Base-by-base conservation (phyloP, 2,329 filamentous ascomycete genomes). In the Pseudomassariella vexata region DNA sequence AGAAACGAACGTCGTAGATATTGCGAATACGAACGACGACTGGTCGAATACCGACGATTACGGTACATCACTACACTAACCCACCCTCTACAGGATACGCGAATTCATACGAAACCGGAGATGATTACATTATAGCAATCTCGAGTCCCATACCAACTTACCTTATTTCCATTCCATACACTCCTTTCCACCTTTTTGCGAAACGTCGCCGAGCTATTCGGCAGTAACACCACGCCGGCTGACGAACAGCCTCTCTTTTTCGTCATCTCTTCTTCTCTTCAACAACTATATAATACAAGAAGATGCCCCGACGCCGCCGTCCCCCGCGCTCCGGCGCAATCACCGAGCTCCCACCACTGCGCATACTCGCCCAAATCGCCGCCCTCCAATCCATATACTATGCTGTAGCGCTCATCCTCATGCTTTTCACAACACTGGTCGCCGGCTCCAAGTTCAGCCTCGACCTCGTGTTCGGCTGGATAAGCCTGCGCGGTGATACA, bases 321-420 rank as follows among this genome's bases (percentile, higher is more conserved):
- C 72, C 74, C 33, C 74, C 73, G 31, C 70, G 75, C 48, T 60
- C 74, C 28, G 75, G 76, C 56, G 74, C 75, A 44, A 65, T 77
- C 24, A 60, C 70, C 33, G 75, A 79, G 45, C 67, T 79, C n/a
- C 73, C 70, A 9, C 76, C 76, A 8, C 61, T 77, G 40, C 70
- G 68, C 42, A 75, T 79, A 51, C 66, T 76, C 28, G 56, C 62
- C 38, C 76, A 80, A 56, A 79, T 80, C 48, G 63, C 67, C 24
- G 60, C 63, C 9, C 55, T 80, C 10, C 76, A 80, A 47, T 60
- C 57, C 12, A 55, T 76, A 31, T 78, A 73, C 59, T 78, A 78
- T 52, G 52, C 56, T 36, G 59, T 58, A 12, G 66, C 70, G 6
- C 50, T 70, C 19, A 54, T 73, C 9, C 59, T 78, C 24, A 66